These are phyloP conservation scores for Kazachstania bromeliacearum DNA, from an alignment of 805 yeast genomes.

Conservation along the genomic window DNA sequence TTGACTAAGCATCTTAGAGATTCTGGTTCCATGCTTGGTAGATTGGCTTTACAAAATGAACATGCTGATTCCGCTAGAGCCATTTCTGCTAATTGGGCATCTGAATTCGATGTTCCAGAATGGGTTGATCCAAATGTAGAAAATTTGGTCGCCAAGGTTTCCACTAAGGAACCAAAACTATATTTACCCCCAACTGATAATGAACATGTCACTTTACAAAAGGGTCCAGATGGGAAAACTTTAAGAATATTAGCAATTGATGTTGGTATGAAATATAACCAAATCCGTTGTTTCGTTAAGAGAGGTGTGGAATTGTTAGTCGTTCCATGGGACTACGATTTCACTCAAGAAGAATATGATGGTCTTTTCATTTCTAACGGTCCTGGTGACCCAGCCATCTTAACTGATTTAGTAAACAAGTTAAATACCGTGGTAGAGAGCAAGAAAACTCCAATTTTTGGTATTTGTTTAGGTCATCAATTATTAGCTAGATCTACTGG, in stretches of 20 bases:
- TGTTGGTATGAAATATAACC: slow-evolving; percentile 97
- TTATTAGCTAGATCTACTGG: slow-evolving; percentile 91
- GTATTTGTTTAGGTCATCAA: slow-evolving; percentile 98
- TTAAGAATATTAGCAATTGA: slow-evolving; percentile 84
- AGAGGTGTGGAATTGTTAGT: slow-evolving; percentile 95
- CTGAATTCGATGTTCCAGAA: slow-evolving; percentile 63
- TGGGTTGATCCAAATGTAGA: slow-evolving; percentile 90
- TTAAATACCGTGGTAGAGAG: slow-evolving; percentile 49
- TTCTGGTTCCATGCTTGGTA: slow-evolving; percentile 87
- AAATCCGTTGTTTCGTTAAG: slow-evolving; percentile 89
- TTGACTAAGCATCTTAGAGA: slow-evolving; percentile 89
- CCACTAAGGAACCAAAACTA: slow-evolving; percentile 63
- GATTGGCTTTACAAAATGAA: slow-evolving; percentile 56
- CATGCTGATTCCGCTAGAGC: slow-evolving; percentile 26
- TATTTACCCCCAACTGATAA: slow-evolving; percentile 57
- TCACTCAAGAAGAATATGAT: slow-evolving; percentile 71
- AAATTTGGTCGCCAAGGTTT: slow-evolving; percentile 88
- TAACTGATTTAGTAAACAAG: slow-evolving; percentile 56
- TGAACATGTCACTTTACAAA: slow-evolving; percentile 33
- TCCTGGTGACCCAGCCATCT: slow-evolving; percentile 96
- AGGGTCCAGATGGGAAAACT: slow-evolving; percentile 64
- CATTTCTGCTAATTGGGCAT: slow-evolving; percentile 43
- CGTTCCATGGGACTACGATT: slow-evolving; percentile 92
- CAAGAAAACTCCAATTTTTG: slow-evolving; percentile 82
- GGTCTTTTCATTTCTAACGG: slow-evolving; percentile 96